Conservation (phyloP, 768 basidiomycete species). For the Lepiota brunneoincarnata region DNA sequence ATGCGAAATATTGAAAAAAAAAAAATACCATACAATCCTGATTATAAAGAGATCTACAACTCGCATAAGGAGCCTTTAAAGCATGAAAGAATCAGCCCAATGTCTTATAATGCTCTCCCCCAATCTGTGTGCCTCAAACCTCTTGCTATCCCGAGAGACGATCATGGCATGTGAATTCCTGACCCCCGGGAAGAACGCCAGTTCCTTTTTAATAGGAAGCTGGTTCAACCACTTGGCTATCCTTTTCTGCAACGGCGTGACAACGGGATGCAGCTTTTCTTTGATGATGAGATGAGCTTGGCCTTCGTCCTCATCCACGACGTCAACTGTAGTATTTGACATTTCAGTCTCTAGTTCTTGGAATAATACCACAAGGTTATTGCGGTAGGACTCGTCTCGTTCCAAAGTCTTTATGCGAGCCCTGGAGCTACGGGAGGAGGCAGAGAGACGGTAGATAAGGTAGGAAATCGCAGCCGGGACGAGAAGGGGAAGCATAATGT, state of each 20-base stretch:
- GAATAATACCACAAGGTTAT: slow-evolving; percentile 56
- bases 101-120: slow-evolving; percentile 70
- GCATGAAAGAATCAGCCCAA: slow-evolving; percentile 61
- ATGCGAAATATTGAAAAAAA: too few relatives aligned
- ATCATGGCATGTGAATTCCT: slow-evolving; percentile 72
- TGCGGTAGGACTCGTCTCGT: slow-evolving; percentile 37
- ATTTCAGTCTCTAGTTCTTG: slow-evolving; percentile 57
- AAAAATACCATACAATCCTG: too few relatives aligned
- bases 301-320: slow-evolving; percentile 43
- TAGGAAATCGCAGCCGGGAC: slow-evolving; percentile 58
- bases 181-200: slow-evolving; percentile 58
- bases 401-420: slow-evolving; percentile 66
- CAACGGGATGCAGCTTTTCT: slow-evolving; percentile 35
- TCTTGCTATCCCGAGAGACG: slow-evolving; percentile 63
- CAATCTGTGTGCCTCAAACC: slow-evolving; percentile 51
- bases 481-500: slow-evolving; percentile 59
- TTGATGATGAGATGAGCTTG: slow-evolving; percentile 21
- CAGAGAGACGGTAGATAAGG: slow-evolving; percentile 51
- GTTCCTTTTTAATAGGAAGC: slow-evolving; percentile 70
- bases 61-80: slow-evolving; percentile 16
- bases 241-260: slow-evolving; percentile 55
- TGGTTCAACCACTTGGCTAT: slow-evolving; percentile 62
- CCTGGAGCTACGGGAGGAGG: slow-evolving; percentile 58
- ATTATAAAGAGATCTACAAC: too few relatives aligned
- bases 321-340: slow-evolving; percentile 59